Evolutionary conservation across 176 grass and related monocot genomes (phyloP).

Genomic region (Lolium rigidum): DNA sequence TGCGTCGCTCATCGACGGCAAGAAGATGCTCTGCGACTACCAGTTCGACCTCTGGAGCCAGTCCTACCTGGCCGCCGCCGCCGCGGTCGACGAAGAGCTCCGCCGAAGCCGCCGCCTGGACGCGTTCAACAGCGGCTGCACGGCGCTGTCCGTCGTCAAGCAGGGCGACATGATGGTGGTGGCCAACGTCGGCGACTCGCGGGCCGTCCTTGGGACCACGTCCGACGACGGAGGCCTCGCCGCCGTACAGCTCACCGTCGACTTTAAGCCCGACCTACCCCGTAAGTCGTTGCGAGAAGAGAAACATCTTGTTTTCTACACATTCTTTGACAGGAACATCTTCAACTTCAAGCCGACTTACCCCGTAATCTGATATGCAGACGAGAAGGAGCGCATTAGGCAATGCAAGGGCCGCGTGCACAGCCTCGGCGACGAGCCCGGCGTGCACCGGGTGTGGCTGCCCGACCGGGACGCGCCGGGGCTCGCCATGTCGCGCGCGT

Average conservation of each 20-base stretch:
- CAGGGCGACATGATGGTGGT: conserved; percentile 82
- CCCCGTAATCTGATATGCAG: conserved; percentile 32
- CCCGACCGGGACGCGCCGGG: conserved; percentile 70
- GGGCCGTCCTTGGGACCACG: conserved; percentile 69
- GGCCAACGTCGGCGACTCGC: conserved; percentile 91
- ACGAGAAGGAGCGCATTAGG: conserved; percentile 78
- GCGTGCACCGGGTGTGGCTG: conserved; percentile 81
- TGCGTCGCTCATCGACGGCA: conserved; percentile 56
- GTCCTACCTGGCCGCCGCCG: conserved; percentile 62
- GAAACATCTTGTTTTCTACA: background rate
- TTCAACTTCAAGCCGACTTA: too few species aligned
- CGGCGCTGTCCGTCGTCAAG: conserved; percentile 83
- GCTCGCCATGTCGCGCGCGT: conserved; percentile 94
- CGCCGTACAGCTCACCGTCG: conserved; percentile 81
- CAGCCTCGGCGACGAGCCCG: conserved; percentile 76
- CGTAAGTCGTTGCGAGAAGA: conserved; percentile 50
- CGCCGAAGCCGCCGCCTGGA: conserved; percentile 57
- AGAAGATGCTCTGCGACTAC: conserved; percentile 56
- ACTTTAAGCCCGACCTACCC: conserved; percentile 90
- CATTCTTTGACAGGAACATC: background rate
- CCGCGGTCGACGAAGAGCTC: conserved; percentile 80
- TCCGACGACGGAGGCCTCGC: conserved; percentile 53
- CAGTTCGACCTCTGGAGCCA: conserved; percentile 75
- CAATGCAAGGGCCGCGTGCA: conserved; percentile 76
- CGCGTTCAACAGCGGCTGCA: conserved; percentile 80